These are phyloP conservation scores for Zygotorulaspora sp. DNA, from an alignment of 805 yeast genomes.

Conservation along the genomic window DNA sequence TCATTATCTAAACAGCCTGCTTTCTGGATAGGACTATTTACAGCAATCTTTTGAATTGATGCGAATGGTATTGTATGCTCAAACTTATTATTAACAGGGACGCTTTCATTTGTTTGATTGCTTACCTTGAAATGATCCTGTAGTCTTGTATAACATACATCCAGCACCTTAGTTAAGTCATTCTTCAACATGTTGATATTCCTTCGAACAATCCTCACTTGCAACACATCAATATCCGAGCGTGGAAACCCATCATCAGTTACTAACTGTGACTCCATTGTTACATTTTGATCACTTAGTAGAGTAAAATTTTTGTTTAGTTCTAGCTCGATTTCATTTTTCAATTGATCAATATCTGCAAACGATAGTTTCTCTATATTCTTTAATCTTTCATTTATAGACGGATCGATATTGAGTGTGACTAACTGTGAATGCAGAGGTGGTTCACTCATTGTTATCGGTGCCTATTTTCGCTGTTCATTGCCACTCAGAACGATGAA, in stretches of 20 bases:
- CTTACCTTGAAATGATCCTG: constrained; percentile 38
- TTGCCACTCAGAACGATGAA: too few relatives aligned
- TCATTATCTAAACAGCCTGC: constrained; percentile 58
- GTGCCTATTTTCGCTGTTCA: too few relatives aligned
- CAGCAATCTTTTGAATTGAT: constrained; percentile 44
- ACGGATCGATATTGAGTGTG: constrained; percentile 11
- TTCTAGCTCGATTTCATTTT: constrained; percentile 40
- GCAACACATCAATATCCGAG: constrained; percentile 73
- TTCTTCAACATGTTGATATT: constrained; percentile 64
- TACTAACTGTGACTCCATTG: constrained; percentile 61
- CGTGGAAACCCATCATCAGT: constrained; percentile 83
- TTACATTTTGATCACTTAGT: constrained; percentile 45
- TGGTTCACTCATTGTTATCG: background rate
- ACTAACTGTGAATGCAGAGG: constrained; percentile 8
- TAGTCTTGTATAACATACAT: constrained; percentile 45
- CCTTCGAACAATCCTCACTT: constrained; percentile 56
- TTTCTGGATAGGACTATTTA: constrained; percentile 50
- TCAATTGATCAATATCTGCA: constrained; percentile 31
- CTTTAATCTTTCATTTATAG: constrained; percentile 7
- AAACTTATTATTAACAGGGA: background rate
- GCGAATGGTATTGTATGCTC: constrained; percentile 49
- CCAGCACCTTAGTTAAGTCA: constrained; percentile 53
- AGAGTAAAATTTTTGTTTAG: constrained; percentile 40
- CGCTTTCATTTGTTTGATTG: constrained; percentile 6
- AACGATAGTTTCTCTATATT: constrained; percentile 14